Evolutionary conservation across 257 asterid genomes (phyloP), one percentile per base, ranked within the genome.

Genomic region (Orobanche coerulescens): DNA sequence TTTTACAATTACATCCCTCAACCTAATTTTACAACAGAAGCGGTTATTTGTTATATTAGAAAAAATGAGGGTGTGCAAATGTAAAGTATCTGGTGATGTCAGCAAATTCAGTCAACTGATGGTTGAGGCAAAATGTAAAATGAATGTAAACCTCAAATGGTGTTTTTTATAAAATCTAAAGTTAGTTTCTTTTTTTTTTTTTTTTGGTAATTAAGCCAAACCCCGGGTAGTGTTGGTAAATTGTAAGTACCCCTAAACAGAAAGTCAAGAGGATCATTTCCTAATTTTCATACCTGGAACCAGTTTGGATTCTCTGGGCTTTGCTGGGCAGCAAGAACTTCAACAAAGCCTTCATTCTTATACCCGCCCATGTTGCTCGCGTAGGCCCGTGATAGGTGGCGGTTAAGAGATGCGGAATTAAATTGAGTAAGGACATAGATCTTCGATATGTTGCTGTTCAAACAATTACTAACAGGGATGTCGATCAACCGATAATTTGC

Each of bases 221-320:
- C n/a, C n/a, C n/a, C n/a, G n/a, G n/a, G n/a, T n/a, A n/a, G n/a
- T n/a, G n/a, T n/a, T n/a, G n/a, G n/a, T n/a, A n/a, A n/a, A n/a
- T n/a, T n/a, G n/a, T n/a, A n/a, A n/a, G n/a, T n/a, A n/a, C n/a
- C n/a, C n/a, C n/a, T n/a, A n/a, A n/a, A n/a, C 50, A 14, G 50
- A 43, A n/a, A 43, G 2, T 0, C 20, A 43, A 43, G 50, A 16
- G 26, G 61, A 18, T 30, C 15, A 15, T 63, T 18, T 59, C 51
- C 26, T 26, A 20, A 25, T 62, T 14, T 20, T 40, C 25, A 1
- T 72, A 82, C 89, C 84, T 82, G 89, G 54, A 82, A 82, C 89
- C 89, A 82, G 77, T 82, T 82, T 0, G 86, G 89, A 59, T 79
- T 79, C 69, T 82, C 85, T 7, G 89, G 89, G 83, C 89, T 82